Conservation (phyloP, 2,329 filamentous ascomycete genomes). For the Talaromyces piceae region DNA sequence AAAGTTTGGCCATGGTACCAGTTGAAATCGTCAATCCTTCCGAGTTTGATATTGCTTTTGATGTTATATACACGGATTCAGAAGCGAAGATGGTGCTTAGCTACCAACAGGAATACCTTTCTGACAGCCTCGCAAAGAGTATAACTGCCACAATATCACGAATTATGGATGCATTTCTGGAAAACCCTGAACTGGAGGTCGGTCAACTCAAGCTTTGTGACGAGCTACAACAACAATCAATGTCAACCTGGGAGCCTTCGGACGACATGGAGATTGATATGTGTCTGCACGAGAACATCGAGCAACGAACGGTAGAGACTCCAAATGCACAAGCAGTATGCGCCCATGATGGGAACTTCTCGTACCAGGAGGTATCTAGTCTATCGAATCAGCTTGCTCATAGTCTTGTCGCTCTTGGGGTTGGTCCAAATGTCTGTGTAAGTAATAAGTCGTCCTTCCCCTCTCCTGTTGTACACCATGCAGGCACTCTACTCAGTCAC, state of each 20-base stretch:
- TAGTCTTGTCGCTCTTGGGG: conserved; percentile 22
- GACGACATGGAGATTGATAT: conserved; percentile 3
- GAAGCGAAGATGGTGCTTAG: not conserved
- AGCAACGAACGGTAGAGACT: not conserved
- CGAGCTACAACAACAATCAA: not conserved
- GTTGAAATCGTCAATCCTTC: not conserved
- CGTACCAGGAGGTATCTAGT: conserved; percentile 25
- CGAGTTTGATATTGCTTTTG: not conserved
- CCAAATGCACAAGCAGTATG: conserved; percentile 21
- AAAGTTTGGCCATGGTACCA: not conserved
- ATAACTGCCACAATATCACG: not conserved
- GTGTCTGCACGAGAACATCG: not conserved
- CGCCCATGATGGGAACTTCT: conserved; percentile 25
- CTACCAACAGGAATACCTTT: not conserved
- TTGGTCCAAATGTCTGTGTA: conserved; percentile 16
- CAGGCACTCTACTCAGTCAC: not conserved
- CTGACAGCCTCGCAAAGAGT: not conserved
- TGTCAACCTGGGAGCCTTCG: not conserved
- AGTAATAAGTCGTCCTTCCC: not conserved
- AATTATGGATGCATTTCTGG: not conserved
- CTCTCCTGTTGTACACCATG: not conserved
- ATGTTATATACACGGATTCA: not conserved
- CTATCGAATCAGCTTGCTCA: conserved; percentile 26
- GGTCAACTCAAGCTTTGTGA: not conserved
- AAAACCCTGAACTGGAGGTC: not conserved